Evolutionary conservation across 495 filamentous ascomycete species (phyloP), one percentile per base, ranked within the genome.

Genomic region (Neurospora sp.): DNA sequence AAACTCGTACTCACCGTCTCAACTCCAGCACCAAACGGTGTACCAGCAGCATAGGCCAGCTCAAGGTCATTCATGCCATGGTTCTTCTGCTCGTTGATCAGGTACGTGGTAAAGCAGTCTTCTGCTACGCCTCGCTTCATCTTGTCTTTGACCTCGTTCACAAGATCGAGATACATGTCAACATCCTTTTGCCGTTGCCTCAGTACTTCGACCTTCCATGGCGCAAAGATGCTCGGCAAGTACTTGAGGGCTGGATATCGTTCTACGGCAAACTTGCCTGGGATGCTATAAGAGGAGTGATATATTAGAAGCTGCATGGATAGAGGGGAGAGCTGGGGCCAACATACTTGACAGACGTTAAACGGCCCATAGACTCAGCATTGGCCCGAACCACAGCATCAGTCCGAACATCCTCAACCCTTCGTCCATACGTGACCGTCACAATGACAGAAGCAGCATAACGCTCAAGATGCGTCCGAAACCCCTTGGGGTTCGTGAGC

Each of bases 1-100:
- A n/a, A 45, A 3, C 42, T 9, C 8, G 42, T 5, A 76, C 80
- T 81, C 69, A 88, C 88, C 5, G 89, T 91, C 77, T 91, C 89
- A n/a, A 87, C 85, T 14, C 89, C 89, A 14, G 89, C 89, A 3
- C 88, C 88, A 72, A 91, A 91, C 6, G 91, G 82, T 0, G 84
- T 85, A 12, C 87, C 87, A 4, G 88, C 87, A 1, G 88, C 80
- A 75, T 87, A 89, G 2, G 85, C 85, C 70, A 89, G 82, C 75
- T 89, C 86, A 16, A 85, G 83, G 59, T 89, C 87, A 6, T 82
- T 82, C 72, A 86, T 85, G 5, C 83, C 82, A 40, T 85, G 78
- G 22, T 77, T 81, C 12, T 83, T 75, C 35, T 85, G 80, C 73
- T 86, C 82, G 45, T 84, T 79, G 53, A 88, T 78, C 3, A 88